phyloP scores from a whole-genome alignment of 2,329 filamentous ascomycete genomes.

The Aspergillus uvarum region DNA sequence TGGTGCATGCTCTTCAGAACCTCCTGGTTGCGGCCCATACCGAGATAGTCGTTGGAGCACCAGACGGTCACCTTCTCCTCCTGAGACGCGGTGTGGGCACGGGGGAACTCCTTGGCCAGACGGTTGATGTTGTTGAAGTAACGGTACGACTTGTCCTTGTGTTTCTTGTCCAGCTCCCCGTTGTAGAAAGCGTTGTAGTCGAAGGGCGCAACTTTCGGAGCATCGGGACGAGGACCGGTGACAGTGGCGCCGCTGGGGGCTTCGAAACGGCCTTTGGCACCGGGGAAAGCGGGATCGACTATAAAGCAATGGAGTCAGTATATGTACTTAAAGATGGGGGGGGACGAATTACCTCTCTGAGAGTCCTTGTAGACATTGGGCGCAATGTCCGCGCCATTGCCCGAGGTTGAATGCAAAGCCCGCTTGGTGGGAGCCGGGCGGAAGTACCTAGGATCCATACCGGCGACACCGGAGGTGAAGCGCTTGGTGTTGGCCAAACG shows the following conservation, averaged over 20 bases:
- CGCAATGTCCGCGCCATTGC: conserved; percentile 77
- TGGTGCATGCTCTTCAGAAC: conserved; percentile 92
- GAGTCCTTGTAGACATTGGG: conserved; percentile 52
- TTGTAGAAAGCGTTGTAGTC: conserved; percentile 90
- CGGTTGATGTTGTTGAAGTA: conserved; percentile 99
- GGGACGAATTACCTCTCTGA: conserved; percentile 45
- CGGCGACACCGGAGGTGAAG: conserved; percentile 37
- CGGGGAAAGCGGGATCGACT: conserved; percentile 27
- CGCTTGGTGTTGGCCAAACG: conserved; percentile 41
- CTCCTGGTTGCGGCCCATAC: conserved; percentile 88
- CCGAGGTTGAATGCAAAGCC: conserved; percentile 75
- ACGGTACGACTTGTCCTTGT: conserved; percentile 98
- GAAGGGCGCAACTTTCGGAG: conserved; percentile 62
- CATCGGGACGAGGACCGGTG: conserved; percentile 48
- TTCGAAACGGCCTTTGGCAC: conserved; percentile 23
- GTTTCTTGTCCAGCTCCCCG: conserved; percentile 91
- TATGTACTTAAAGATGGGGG: not conserved
- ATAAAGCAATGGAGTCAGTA: not conserved
- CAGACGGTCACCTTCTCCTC: conserved; percentile 92
- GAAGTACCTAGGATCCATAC: conserved; percentile 44
- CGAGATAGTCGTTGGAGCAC: conserved; percentile 99
- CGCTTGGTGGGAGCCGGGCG: conserved; percentile 60
- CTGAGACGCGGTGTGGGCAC: conserved; percentile 80
- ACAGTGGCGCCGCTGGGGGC: conserved; percentile 25
- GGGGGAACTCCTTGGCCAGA: conserved; percentile 91